A percentile compares a stretch with the other conserved stretches of the same genome.
Conservation (phyloP, 2,329 filamentous ascomycete genomes). For the Pseudofabraea citricarpa region DNA sequence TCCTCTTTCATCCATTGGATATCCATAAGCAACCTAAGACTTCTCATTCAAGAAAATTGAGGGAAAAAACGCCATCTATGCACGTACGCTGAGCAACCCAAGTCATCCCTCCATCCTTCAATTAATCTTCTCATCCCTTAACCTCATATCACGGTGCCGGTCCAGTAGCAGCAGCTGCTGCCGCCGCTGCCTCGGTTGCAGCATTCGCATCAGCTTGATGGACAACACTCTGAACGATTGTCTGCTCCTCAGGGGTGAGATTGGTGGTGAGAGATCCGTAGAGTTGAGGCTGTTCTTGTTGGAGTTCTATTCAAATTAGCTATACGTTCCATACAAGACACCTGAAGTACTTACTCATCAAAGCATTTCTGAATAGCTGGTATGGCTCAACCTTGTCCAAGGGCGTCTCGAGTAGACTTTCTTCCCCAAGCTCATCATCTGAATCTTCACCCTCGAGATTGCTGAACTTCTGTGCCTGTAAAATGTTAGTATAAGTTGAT, state of each 20-base stretch:
- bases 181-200: slow-evolving; percentile 14
- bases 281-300: slow-evolving; percentile 85
- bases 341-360: slow-evolving; percentile 67
- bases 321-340: no score
- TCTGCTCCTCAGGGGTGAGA: slow-evolving; percentile 75
- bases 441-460: slow-evolving; percentile 64
- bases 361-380: slow-evolving; percentile 74
- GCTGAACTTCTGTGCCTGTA: slow-evolving; percentile 76
- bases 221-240: slow-evolving; percentile 73
- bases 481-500: slow-evolving; percentile 4
- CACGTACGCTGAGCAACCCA: slow-evolving; percentile 19
- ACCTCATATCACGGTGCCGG: slow-evolving; percentile 9
- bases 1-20: background rate
- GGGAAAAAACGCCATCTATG: slow-evolving; percentile 18
- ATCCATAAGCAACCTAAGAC: slow-evolving; percentile 1
- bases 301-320: slow-evolving; percentile 74
- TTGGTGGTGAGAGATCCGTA: slow-evolving; percentile 77
- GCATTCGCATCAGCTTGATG: slow-evolving; percentile 27
- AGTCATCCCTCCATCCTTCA: slow-evolving; percentile 8
- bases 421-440: slow-evolving; percentile 86
- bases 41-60: background rate
- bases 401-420: slow-evolving; percentile 89
- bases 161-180: slow-evolving; percentile 15
- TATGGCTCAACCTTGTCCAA: slow-evolving; percentile 96
- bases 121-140: slow-evolving; percentile 3